phyloP scores from a whole-genome alignment of 306 rosid species.

The Leucaena leucocephala region DNA sequence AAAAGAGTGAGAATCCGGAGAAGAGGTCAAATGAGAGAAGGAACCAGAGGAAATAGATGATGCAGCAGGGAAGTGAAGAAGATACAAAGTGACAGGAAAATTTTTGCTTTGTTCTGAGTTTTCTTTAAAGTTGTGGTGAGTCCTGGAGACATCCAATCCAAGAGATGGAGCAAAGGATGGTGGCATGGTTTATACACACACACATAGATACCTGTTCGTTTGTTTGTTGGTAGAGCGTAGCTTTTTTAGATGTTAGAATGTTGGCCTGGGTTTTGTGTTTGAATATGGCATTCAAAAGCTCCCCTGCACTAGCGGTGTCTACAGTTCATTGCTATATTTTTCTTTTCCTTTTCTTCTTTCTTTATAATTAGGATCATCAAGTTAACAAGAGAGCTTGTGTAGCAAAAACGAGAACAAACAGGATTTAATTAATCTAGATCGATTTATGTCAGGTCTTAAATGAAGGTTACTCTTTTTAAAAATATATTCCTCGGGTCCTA shows the following conservation, averaged over 20 bases:
- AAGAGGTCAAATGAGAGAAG: constrained; percentile 48
- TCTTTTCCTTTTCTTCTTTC: constrained; percentile 27
- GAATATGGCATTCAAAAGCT: constrained; percentile 44
- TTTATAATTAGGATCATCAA: neutral
- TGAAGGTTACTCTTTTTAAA: no score
- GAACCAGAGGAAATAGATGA: constrained; percentile 47
- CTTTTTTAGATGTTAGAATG: constrained; percentile 51
- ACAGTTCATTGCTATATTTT: constrained; percentile 46
- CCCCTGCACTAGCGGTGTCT: constrained; percentile 47
- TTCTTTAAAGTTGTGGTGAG: constrained; percentile 33
- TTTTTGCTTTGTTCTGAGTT: constrained; percentile 49
- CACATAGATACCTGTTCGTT: neutral
- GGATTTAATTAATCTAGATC: no score
- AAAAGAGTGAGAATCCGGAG: constrained; percentile 55
- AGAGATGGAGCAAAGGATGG: constrained; percentile 39
- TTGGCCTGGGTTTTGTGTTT: constrained; percentile 48
- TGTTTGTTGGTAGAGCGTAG: constrained; percentile 44
- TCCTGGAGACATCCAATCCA: constrained; percentile 42
- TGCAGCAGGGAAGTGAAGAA: constrained; percentile 1
- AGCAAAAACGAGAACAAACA: no score
- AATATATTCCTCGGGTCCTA: no score
- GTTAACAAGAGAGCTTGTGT: no score
- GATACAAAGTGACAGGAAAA: constrained; percentile 32
- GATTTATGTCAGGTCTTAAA: no score
- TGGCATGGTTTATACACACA: constrained; percentile 36